phyloP scores from a whole-genome alignment of 2,329 filamentous ascomycete genomes.

The Lasiodiplodia citricola region DNA sequence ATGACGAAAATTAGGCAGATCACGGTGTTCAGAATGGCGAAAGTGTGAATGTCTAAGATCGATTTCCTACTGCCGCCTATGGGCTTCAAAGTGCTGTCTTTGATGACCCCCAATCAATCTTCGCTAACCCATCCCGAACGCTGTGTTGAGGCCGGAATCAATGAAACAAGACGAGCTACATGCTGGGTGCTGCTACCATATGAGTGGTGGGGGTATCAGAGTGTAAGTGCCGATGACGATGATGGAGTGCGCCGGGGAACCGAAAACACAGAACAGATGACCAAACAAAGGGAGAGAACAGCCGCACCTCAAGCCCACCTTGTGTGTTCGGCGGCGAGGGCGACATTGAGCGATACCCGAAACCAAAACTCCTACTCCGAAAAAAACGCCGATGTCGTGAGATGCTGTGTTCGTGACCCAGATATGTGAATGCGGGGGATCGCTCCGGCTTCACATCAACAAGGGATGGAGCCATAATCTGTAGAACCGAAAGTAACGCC shows the following conservation, averaged over 20 bases:
- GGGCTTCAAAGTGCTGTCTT: slow-evolving; percentile 20
- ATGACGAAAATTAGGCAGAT: background rate
- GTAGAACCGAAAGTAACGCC: slow-evolving; percentile 23
- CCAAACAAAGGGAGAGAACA: slow-evolving; percentile 20
- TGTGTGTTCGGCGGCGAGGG: background rate
- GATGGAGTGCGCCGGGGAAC: slow-evolving; percentile 16
- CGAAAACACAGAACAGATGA: slow-evolving; percentile 3
- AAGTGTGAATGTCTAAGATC: slow-evolving; percentile 4
- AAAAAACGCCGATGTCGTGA: slow-evolving; percentile 25
- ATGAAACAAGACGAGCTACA: slow-evolving; percentile 25
- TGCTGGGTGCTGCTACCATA: slow-evolving; percentile 24
- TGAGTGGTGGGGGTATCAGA: slow-evolving; percentile 26
- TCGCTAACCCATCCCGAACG: slow-evolving; percentile 23
- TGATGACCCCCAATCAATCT: slow-evolving; percentile 18
- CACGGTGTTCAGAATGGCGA: background rate
- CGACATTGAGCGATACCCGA: slow-evolving; percentile 5
- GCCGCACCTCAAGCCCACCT: slow-evolving; percentile 1
- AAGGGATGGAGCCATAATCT: slow-evolving; percentile 15
- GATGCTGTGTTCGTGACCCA: slow-evolving; percentile 24
- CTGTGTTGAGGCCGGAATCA: slow-evolving; percentile 20
- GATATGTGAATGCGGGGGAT: slow-evolving; percentile 19
- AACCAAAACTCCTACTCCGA: slow-evolving; percentile 2
- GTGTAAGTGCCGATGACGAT: slow-evolving; percentile 24
- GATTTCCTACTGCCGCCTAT: slow-evolving; percentile 20
- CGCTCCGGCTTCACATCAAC: slow-evolving; percentile 19